phyloP scores from a whole-genome alignment of 352 stramenopile genomes.

The Globisporangium abappressorium region DNA sequence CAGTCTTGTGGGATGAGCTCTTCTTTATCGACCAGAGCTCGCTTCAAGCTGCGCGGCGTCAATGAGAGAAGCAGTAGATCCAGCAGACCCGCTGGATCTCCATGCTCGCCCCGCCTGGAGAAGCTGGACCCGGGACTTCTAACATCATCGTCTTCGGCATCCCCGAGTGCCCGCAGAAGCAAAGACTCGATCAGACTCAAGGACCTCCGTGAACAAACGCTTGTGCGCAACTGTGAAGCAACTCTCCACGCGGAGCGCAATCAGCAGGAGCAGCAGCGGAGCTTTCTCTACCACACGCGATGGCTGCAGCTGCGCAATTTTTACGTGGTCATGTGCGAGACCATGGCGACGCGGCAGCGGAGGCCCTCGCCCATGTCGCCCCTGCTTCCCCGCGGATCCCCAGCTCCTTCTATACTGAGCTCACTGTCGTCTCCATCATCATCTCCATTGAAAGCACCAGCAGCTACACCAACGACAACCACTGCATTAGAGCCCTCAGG shows the following conservation, averaged over 20 bases:
- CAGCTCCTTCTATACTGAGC: not conserved
- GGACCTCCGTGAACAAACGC: slow-evolving; percentile 33
- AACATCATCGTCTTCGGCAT: not conserved
- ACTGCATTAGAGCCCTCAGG: too few species aligned
- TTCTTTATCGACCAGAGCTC: not conserved
- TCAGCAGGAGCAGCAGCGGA: slow-evolving; percentile 33
- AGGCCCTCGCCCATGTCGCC: slow-evolving; percentile 6
- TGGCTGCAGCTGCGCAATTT: slow-evolving; percentile 47
- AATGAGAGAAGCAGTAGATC: not conserved
- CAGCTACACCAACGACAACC: not conserved
- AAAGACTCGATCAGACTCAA: slow-evolving; percentile 30
- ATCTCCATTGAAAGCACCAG: not conserved
- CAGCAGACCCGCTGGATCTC: not conserved
- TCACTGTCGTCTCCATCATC: not conserved
- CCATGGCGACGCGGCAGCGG: not conserved
- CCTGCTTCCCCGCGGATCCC: not conserved
- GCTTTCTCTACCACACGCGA: slow-evolving; percentile 34
- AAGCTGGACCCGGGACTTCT: not conserved
- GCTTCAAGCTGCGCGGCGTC: not conserved
- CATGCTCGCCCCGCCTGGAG: slow-evolving; percentile 10
- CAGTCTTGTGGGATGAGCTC: slow-evolving; percentile 3
- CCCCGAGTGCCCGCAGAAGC: not conserved
- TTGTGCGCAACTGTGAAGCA: slow-evolving; percentile 18
- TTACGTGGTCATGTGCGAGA: slow-evolving; percentile 40
- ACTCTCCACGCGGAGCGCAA: slow-evolving; percentile 21